phyloP scores from a whole-genome alignment of 2,329 filamentous ascomycete genomes.

The Claviceps capensis region DNA sequence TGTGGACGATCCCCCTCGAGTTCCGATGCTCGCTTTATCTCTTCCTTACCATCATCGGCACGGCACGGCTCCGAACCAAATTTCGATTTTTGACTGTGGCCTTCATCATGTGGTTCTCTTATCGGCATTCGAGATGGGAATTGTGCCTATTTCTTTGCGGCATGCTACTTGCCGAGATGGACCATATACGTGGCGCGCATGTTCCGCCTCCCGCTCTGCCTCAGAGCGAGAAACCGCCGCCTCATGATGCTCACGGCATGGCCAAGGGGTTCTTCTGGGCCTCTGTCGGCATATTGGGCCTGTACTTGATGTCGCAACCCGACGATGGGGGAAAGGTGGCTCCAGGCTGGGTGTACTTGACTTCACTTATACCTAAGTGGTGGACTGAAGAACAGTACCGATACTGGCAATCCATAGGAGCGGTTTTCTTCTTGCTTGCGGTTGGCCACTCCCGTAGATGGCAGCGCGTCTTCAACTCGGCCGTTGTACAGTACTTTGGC shows the following conservation, averaged over 20 bases:
- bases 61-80: conserved; percentile 29
- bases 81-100: conserved; percentile 29
- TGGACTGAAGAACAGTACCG: conserved; percentile 35
- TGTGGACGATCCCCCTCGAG: conserved; percentile 51
- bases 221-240: conserved; percentile 9
- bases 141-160: conserved; percentile 41
- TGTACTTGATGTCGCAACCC: conserved; percentile 36
- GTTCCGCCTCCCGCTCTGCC: conserved; percentile 16
- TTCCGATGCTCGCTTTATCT: conserved; percentile 44
- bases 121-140: conserved; percentile 38
- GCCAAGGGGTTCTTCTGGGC: conserved; percentile 21
- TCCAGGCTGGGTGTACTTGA: conserved; percentile 38
- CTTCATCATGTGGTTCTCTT: conserved; percentile 28
- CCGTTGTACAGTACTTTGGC: conserved; percentile 42
- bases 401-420: conserved; percentile 42
- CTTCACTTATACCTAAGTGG: conserved; percentile 33
- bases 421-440: conserved; percentile 36
- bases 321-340: conserved; percentile 29
- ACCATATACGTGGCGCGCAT: conserved; percentile 35
- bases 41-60: conserved; percentile 38
- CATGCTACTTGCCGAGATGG: conserved; percentile 40
- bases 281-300: conserved; percentile 29
- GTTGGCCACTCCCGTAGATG: conserved; percentile 32
- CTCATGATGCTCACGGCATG: not conserved
- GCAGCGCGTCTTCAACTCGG: conserved; percentile 36